phyloP scores from a whole-genome alignment of 805 yeast species.

The Lipomyces mesembrius region DNA sequence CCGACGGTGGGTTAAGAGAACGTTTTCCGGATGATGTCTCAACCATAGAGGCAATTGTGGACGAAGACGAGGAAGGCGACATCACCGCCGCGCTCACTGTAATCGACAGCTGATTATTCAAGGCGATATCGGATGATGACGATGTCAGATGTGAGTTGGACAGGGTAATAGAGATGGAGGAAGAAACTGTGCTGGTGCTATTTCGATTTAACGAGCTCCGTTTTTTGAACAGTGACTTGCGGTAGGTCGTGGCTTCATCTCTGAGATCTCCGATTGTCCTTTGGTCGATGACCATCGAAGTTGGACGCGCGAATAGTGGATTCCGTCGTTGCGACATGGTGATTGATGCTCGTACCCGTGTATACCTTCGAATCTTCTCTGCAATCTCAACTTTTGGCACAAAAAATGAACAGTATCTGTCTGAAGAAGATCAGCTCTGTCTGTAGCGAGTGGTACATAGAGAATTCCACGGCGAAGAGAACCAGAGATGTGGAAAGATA shows the following conservation, averaged over 20 bases:
- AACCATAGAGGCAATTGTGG: constrained; percentile 2
- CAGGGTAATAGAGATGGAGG: not conserved
- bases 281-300: constrained; percentile 26
- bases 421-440: too few species aligned
- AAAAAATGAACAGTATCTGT: too few species aligned
- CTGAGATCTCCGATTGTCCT: constrained; percentile 4
- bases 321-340: constrained; percentile 23
- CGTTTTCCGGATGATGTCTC: not conserved
- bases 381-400: not conserved
- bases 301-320: constrained; percentile 25
- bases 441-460: too few species aligned
- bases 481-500: too few species aligned
- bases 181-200: not conserved
- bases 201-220: not conserved
- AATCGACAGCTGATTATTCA: not conserved
- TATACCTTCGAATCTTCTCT: not conserved
- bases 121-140: not conserved
- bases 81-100: not conserved
- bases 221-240: not conserved
- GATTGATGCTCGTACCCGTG: not conserved
- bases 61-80: constrained; percentile 3
- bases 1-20: not conserved
- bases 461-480: too few species aligned
- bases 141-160: not conserved
- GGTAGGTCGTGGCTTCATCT: constrained; percentile 4